Evolutionary conservation across 1,139 yeast genomes (phyloP), one percentile per base, ranked within the genome.

Genomic region (Geotrichum bryndzae): DNA sequence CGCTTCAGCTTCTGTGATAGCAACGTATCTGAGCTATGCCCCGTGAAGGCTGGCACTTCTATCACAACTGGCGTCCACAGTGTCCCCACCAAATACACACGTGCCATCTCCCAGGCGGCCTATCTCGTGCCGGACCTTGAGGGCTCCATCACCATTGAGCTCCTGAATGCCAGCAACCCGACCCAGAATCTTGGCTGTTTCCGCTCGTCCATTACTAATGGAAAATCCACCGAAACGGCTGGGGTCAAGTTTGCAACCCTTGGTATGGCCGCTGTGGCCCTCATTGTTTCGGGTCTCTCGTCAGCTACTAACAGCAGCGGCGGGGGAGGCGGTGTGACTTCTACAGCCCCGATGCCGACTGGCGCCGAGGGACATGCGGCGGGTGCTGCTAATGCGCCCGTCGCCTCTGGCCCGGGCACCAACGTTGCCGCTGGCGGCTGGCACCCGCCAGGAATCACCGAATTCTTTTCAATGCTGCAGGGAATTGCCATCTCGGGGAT

Each of bases 101-200:
- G 56, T 10, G 61, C 66, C 3, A 68, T 73, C n/a, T 67, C 74
- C 2, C 51, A 67, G 10, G 64, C 69, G 38, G 76, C 74, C 3
- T 73, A 69, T 65, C 62, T 61, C 11, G 66, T 73, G 23, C 76
- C 76, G 3, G 76, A 73, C 61, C 62, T 73, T n/a, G 74, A 73
- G 59, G 76, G 73, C 1, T 41, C 61, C 4, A 68, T 72, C 11
- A 63, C 62, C n/a, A 67, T 73, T 45, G 64, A 62, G 23, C 56
- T 73, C 11, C 65, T 51, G 53, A 67, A 67, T 55, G 68, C 72
- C 2, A 51, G 65, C 27, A 67, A 70, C 53, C 63, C 65, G 6
- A 61, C 63, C 23, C 64, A 63, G 31, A 64, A 64, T 50, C 58
- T 67, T 7, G 76, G 75, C n/a, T 73, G 76, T 61, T 72, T 72